Evolutionary conservation across 805 yeast species (phyloP).

Genomic region (Lipomyces oligophaga): DNA sequence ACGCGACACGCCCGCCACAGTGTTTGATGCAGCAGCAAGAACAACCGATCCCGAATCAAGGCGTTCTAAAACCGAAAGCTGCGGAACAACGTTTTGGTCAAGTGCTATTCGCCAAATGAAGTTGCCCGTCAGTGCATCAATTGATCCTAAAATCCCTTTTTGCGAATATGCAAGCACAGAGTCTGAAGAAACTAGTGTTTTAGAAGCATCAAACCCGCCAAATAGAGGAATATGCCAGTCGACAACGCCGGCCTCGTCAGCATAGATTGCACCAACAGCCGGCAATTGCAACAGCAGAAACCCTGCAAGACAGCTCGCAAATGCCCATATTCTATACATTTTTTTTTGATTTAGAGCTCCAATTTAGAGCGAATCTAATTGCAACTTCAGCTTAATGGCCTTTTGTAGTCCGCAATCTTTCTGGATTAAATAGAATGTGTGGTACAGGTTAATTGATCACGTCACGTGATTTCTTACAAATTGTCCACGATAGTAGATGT

Average conservation of each 20-base stretch:
- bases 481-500: no score
- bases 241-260: constrained; percentile 36
- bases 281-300: background rate
- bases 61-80: constrained; percentile 3
- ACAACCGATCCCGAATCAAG: constrained; percentile 3
- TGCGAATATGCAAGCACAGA: constrained; percentile 31
- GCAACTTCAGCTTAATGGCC: no score
- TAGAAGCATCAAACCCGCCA: constrained; percentile 29
- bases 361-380: no score
- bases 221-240: constrained; percentile 36
- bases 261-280: constrained; percentile 30
- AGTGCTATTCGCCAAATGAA: constrained; percentile 34
- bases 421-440: no score
- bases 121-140: constrained; percentile 31
- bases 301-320: no score
- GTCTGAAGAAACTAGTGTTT: constrained; percentile 8
- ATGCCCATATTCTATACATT: no score
- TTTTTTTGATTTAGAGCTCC: no score
- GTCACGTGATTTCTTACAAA: no score
- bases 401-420: no score
- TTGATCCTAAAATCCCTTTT: constrained; percentile 29
- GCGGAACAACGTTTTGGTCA: constrained; percentile 2
- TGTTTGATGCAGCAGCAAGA: constrained; percentile 17
- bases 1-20: constrained; percentile 10
- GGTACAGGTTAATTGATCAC: no score